Conservation (phyloP, 1,139 yeast genomes). For the Insectozyma bohioensis region DNA sequence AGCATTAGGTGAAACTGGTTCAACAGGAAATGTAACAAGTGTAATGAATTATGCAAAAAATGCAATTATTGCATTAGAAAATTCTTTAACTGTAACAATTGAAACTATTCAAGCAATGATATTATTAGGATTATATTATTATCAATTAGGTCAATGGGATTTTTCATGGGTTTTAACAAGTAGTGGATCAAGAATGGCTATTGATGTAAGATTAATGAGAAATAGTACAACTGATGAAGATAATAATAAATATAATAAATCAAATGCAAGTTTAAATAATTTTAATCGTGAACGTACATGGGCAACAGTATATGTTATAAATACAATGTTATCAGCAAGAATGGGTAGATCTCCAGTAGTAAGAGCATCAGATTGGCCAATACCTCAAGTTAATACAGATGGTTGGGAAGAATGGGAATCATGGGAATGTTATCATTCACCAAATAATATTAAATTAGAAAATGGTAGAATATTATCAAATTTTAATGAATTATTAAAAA, state of each 20-base stretch:
- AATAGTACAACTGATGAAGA: constrained; percentile 14
- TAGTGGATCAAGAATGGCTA: constrained; percentile 25
- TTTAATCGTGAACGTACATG: constrained; percentile 25
- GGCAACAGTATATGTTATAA: constrained; percentile 22
- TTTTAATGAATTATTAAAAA: constrained; percentile 20
- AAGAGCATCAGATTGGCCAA: constrained; percentile 26
- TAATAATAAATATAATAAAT: constrained; percentile 9
- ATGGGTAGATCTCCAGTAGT: constrained; percentile 25
- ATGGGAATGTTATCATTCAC: constrained; percentile 18
- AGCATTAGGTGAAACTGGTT: constrained; percentile 18
- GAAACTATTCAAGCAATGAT: constrained; percentile 27
- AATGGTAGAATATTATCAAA: constrained; percentile 22
- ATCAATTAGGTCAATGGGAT: constrained; percentile 27
- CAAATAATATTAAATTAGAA: constrained; percentile 16
- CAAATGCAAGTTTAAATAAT: constrained; percentile 17
- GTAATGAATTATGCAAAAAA: constrained; percentile 19
- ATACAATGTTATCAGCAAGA: constrained; percentile 23
- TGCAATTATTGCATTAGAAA: constrained; percentile 23
- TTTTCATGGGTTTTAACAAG: constrained; percentile 25
- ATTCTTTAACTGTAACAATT: constrained; percentile 23
- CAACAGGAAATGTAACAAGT: constrained; percentile 8
- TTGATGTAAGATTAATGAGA: constrained; percentile 26
- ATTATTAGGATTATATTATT: constrained; percentile 22
- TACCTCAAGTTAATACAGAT: constrained; percentile 20
- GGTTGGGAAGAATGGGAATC: constrained; percentile 30